phyloP scores from a whole-genome alignment of 257 asterid species.

The Lycium ferocissimum region DNA sequence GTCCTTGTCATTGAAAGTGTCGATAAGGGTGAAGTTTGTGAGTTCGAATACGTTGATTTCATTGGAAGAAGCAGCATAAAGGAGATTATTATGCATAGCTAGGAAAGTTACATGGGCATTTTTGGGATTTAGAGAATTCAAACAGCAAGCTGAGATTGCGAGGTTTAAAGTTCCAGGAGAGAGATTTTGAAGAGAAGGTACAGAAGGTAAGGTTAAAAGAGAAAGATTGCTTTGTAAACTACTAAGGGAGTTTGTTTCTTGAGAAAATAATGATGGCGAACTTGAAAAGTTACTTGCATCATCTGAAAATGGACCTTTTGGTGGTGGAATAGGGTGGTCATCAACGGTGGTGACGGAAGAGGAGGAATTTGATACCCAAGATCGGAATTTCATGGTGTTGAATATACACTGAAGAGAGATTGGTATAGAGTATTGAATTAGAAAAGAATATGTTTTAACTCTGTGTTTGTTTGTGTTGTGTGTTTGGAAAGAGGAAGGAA shows the following conservation, averaged over 20 bases:
- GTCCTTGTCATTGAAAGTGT: constrained; percentile 47
- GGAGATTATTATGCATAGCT: constrained; percentile 59
- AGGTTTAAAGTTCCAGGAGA: constrained; percentile 44
- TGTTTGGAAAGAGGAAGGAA: neutral
- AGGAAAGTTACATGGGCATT: constrained; percentile 51
- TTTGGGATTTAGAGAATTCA: constrained; percentile 45
- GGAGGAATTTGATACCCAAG: constrained; percentile 67
- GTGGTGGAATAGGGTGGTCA: constrained; percentile 22
- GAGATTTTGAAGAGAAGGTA: constrained; percentile 77
- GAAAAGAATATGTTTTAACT: neutral
- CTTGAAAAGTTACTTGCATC: constrained; percentile 41
- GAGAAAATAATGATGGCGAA: constrained; percentile 52
- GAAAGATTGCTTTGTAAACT: constrained; percentile 74
- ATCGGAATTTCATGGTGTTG: constrained; percentile 57
- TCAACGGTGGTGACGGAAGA: constrained; percentile 45
- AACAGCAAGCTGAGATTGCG: constrained; percentile 41
- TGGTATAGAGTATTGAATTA: constrained; percentile 17
- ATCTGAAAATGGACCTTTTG: constrained; percentile 16
- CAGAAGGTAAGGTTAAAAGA: constrained; percentile 73
- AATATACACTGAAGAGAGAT: constrained; percentile 26
- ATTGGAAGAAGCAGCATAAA: constrained; percentile 72
- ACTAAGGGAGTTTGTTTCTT: constrained; percentile 43
- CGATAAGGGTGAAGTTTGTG: constrained; percentile 40
- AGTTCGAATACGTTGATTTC: constrained; percentile 57
- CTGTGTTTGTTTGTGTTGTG: neutral